A percentile compares a stretch with the other conserved stretches of the same genome.
Evolutionary conservation across 2,329 filamentous ascomycete species (phyloP).

Genomic region (Fusarium sp.): DNA sequence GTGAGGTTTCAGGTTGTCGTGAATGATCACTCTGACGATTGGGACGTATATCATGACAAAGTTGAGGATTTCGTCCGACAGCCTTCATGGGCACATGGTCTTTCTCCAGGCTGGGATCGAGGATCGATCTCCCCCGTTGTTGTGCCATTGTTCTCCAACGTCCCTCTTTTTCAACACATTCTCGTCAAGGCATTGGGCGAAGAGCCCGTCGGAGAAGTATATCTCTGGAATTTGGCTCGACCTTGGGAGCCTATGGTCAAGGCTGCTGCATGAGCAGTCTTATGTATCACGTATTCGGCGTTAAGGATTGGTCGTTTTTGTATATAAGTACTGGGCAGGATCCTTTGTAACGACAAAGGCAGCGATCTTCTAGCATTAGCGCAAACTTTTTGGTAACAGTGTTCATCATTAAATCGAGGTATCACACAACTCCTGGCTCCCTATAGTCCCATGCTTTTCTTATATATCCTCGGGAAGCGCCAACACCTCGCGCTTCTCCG

Average conservation of each 20-base stretch:
- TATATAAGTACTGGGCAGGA: slow-evolving; percentile 7
- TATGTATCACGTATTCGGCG: slow-evolving; percentile 17
- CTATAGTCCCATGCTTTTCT: slow-evolving; percentile 32
- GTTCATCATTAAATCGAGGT: slow-evolving; percentile 44
- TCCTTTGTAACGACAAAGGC: slow-evolving; percentile 13
- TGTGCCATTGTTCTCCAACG: slow-evolving; percentile 42
- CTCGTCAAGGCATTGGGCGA: slow-evolving; percentile 49
- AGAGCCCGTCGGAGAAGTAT: slow-evolving; percentile 49
- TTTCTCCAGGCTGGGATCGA: slow-evolving; percentile 44
- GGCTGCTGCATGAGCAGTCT: slow-evolving; percentile 45
- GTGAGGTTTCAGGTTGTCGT: slow-evolving; percentile 52
- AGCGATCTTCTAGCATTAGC: slow-evolving; percentile 25
- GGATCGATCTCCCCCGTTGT: slow-evolving; percentile 39
- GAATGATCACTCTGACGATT: slow-evolving; percentile 49
- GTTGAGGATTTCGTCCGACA: slow-evolving; percentile 49
- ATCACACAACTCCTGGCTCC: slow-evolving; percentile 46
- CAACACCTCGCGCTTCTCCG: slow-evolving; percentile 37
- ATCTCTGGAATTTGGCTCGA: slow-evolving; percentile 53
- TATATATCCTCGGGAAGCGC: slow-evolving; percentile 39
- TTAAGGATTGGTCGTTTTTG: slow-evolving; percentile 19
- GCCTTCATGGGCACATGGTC: slow-evolving; percentile 41
- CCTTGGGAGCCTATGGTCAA: slow-evolving; percentile 58
- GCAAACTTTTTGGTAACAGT: slow-evolving; percentile 34
- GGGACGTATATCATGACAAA: slow-evolving; percentile 46
- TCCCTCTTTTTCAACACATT: slow-evolving; percentile 48